phyloP scores from a whole-genome alignment of 2,329 filamentous ascomycete species.

The Calonectria pteridis region DNA sequence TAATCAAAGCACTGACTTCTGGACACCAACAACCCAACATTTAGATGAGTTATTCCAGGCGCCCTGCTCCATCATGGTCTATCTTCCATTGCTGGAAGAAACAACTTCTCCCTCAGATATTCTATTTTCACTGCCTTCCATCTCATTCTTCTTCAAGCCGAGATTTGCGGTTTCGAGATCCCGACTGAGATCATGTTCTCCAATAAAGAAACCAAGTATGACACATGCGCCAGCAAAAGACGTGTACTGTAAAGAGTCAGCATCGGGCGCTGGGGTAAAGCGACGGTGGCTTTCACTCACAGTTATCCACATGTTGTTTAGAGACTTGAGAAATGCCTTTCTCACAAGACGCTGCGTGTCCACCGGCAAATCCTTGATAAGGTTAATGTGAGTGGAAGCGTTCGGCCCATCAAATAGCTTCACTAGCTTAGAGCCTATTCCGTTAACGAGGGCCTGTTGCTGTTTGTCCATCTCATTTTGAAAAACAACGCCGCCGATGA shows the following conservation, averaged over 20 bases:
- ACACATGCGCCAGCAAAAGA: slow-evolving; percentile 31
- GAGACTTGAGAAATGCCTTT: slow-evolving; percentile 41
- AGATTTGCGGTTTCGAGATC: slow-evolving; percentile 38
- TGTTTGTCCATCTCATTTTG: slow-evolving; percentile 74
- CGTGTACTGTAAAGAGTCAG: slow-evolving; percentile 33
- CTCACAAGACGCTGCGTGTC: slow-evolving; percentile 39
- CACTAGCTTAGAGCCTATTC: slow-evolving; percentile 61
- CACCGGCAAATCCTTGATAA: slow-evolving; percentile 53
- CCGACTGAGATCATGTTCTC: slow-evolving; percentile 37
- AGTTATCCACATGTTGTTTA: slow-evolving; percentile 46
- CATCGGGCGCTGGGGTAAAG: not conserved
- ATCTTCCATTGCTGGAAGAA: not conserved
- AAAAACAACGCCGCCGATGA: slow-evolving; percentile 78
- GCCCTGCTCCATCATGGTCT: no score
- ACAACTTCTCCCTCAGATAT: not conserved
- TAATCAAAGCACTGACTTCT: not conserved
- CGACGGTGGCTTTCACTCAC: slow-evolving; percentile 22
- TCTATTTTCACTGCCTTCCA: not conserved
- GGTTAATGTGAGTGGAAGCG: slow-evolving; percentile 68
- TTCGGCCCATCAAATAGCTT: slow-evolving; percentile 64
- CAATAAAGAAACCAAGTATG: slow-evolving; percentile 38
- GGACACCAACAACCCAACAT: not conserved
- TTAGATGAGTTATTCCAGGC: not conserved
- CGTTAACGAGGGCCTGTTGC: slow-evolving; percentile 55
- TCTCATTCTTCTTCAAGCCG: slow-evolving; percentile 21